These are phyloP conservation scores for Pisolithus sp. DNA, from an alignment of 768 basidiomycete species.

Conservation along the genomic window DNA sequence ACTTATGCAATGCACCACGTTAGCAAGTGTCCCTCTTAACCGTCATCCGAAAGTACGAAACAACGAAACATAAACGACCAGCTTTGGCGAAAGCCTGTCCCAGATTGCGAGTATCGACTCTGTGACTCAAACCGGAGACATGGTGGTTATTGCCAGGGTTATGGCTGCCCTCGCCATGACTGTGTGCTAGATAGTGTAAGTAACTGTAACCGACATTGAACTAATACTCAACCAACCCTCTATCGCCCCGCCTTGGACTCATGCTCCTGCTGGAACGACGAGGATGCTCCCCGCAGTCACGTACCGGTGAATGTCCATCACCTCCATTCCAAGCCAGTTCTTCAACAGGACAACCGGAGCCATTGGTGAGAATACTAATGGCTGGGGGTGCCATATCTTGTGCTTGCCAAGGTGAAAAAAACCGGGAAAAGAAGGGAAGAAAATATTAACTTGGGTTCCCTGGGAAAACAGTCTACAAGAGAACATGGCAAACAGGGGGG, in stretches of 20 bases:
- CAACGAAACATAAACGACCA: conserved; percentile 62
- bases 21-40: neutral
- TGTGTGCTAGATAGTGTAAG: neutral
- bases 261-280: conserved; percentile 73
- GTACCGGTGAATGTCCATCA: conserved; percentile 37
- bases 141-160: conserved; percentile 68
- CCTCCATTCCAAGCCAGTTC: conserved; percentile 49
- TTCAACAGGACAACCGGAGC: conserved; percentile 40
- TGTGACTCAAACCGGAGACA: conserved; percentile 52
- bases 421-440: conserved; percentile 2
- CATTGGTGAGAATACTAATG: conserved; percentile 63
- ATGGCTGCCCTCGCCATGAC: conserved; percentile 29
- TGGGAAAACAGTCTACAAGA: conserved; percentile 28
- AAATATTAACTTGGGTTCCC: conserved; percentile 38
- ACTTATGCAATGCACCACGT: conserved; percentile 25
- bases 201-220: neutral
- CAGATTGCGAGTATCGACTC: conserved; percentile 77
- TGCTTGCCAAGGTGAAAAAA: conserved; percentile 69
- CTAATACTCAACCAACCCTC: conserved; percentile 42
- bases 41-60: neutral
- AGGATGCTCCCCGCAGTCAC: conserved; percentile 41
- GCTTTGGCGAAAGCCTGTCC: conserved; percentile 84
- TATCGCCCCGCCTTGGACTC: conserved; percentile 58
- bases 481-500: conserved; percentile 1
- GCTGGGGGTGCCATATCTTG: conserved; percentile 75